Evolutionary conservation across 345 rosid genomes (phyloP).

Genomic region (Moricandia arvensis): DNA sequence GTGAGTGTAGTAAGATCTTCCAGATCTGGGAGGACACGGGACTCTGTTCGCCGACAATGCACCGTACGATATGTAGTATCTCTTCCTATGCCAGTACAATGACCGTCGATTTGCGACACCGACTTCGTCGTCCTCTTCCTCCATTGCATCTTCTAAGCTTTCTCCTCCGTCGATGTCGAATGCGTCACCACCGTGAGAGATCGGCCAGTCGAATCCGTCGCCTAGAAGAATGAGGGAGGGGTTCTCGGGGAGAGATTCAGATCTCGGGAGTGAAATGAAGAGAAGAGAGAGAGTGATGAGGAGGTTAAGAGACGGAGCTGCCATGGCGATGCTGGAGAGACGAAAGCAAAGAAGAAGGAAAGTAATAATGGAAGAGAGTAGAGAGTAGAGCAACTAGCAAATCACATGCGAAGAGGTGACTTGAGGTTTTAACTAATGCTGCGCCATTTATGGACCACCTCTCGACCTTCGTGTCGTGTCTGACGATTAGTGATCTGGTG

Average conservation of each 20-base stretch:
- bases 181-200: slow-evolving; percentile 26
- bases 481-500: slow-evolving; percentile 31
- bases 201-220: slow-evolving; percentile 60
- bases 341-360: slow-evolving; percentile 3
- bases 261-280: slow-evolving; percentile 14
- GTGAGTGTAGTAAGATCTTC: slow-evolving; percentile 88
- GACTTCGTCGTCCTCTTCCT: slow-evolving; percentile 21
- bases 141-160: slow-evolving; percentile 7
- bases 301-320: slow-evolving; percentile 18
- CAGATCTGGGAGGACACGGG: slow-evolving; percentile 92
- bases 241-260: slow-evolving; percentile 37
- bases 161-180: slow-evolving; percentile 19
- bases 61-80: slow-evolving; percentile 84
- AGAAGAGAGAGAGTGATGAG: slow-evolving; percentile 22
- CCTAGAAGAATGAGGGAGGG: slow-evolving; percentile 39
- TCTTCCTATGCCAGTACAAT: slow-evolving; percentile 61
- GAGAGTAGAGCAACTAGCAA: background rate
- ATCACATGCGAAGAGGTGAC: slow-evolving; percentile 42
- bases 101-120: slow-evolving; percentile 52
- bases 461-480: slow-evolving; percentile 32
- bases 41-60: slow-evolving; percentile 79
- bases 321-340: slow-evolving; percentile 10
- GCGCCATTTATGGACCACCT: slow-evolving; percentile 37
- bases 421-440: slow-evolving; percentile 48
- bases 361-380: background rate